Percentiles rank a stretch among this genome's conserved stretches.
Evolutionary conservation across 192 early-diverging fungal species (phyloP).

Genomic region (Coemansia brasiliensis): DNA sequence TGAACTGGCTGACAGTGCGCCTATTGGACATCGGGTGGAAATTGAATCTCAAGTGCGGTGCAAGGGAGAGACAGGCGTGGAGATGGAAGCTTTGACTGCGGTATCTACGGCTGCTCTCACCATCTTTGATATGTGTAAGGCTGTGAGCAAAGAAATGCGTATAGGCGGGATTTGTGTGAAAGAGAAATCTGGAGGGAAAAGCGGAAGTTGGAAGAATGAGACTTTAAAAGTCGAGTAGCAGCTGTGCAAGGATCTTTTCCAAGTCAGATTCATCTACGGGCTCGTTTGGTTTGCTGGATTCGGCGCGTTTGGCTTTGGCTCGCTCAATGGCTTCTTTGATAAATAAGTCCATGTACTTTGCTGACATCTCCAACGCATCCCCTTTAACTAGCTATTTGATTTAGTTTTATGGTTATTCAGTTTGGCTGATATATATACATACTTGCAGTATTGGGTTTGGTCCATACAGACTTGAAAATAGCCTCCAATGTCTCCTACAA

Average conservation of each 20-base stretch:
- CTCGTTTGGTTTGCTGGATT: slow-evolving; percentile 11
- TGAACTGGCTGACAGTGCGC: slow-evolving; percentile 33
- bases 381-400: slow-evolving; percentile 26
- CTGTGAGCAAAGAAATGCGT: slow-evolving; percentile 77
- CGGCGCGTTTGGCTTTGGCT: slow-evolving; percentile 32
- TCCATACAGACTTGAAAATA: slow-evolving; percentile 49
- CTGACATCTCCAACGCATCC: slow-evolving; percentile 40
- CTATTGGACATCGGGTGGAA: slow-evolving; percentile 56
- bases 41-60: slow-evolving; percentile 72
- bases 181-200: slow-evolving; percentile 84
- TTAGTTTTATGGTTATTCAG: neutral
- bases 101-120: slow-evolving; percentile 80
- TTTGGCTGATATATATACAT: slow-evolving; percentile 3
- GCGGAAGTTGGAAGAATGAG: slow-evolving; percentile 59
- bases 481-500: slow-evolving; percentile 42
- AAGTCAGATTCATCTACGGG: slow-evolving; percentile 48
- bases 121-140: slow-evolving; percentile 97
- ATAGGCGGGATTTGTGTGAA: slow-evolving; percentile 75
- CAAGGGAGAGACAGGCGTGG: slow-evolving; percentile 84
- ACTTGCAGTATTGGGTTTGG: slow-evolving; percentile 38
- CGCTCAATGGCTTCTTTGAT: slow-evolving; percentile 44
- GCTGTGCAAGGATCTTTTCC: slow-evolving; percentile 52
- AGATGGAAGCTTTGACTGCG: slow-evolving; percentile 84
- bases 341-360: slow-evolving; percentile 37
- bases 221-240: slow-evolving; percentile 43